Conservation (phyloP, 2,329 filamentous ascomycete species). For the Ophiostoma sp. region DNA sequence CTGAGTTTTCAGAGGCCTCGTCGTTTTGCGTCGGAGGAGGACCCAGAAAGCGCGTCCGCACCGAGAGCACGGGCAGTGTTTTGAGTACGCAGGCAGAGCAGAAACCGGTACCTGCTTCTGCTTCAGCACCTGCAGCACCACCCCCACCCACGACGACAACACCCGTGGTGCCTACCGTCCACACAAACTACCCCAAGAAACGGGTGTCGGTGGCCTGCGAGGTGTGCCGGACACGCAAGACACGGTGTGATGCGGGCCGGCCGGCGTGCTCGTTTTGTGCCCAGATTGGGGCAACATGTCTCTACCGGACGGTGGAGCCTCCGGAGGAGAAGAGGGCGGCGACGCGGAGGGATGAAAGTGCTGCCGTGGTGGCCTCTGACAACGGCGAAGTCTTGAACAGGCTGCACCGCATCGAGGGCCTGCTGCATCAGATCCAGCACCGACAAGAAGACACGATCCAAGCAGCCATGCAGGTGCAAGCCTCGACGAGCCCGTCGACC, state of each 20-base stretch:
- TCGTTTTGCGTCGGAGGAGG: neutral
- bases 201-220: conserved; percentile 32
- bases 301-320: conserved; percentile 25
- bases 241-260: conserved; percentile 29
- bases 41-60: neutral
- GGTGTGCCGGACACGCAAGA: conserved; percentile 32
- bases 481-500: neutral
- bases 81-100: neutral
- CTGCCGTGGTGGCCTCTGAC: neutral
- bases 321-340: neutral
- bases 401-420: conserved; percentile 7
- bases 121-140: neutral
- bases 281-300: conserved; percentile 25
- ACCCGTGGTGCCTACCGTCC: neutral
- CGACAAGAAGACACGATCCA: neutral
- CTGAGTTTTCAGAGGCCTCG: neutral
- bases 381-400: neutral
- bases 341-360: neutral
- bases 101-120: neutral
- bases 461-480: neutral
- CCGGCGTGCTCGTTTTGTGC: conserved; percentile 30
- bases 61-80: neutral
- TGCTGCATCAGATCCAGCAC: neutral
- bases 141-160: neutral
- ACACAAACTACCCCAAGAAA: conserved; percentile 29